Percentiles rank a stretch among this genome's conserved stretches.
phyloP scores from a whole-genome alignment of 306 rosid genomes.

The Lagenaria siceraria region DNA sequence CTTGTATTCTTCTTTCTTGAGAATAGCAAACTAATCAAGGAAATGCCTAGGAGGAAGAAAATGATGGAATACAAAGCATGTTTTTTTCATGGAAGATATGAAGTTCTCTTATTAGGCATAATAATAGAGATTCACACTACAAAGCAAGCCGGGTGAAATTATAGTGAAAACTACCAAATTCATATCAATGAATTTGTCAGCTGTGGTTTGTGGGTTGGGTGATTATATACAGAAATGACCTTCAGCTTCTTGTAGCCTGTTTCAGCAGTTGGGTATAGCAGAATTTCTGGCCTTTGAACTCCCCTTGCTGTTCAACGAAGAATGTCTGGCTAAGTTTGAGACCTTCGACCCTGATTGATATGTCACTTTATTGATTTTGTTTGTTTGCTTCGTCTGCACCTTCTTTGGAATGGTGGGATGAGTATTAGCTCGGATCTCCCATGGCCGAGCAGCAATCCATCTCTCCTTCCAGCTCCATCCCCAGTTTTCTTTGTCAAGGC shows the following conservation, averaged over 20 bases:
- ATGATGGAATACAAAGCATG: background rate
- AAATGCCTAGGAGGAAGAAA: background rate
- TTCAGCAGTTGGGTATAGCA: slow-evolving; percentile 12
- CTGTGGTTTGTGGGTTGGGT: background rate
- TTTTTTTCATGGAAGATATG: background rate
- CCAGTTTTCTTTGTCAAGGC: slow-evolving; percentile 57
- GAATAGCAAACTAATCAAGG: background rate
- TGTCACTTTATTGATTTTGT: slow-evolving; percentile 16
- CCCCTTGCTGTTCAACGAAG: slow-evolving; percentile 32
- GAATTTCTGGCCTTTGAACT: slow-evolving; percentile 36
- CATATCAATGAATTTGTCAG: background rate
- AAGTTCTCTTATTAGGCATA: background rate
- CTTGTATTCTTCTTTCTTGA: background rate
- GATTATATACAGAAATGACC: background rate
- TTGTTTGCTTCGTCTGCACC: slow-evolving; percentile 21
- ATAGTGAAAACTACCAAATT: background rate
- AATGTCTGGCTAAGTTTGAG: slow-evolving; percentile 13
- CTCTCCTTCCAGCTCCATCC: slow-evolving; percentile 91
- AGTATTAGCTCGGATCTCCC: slow-evolving; percentile 46
- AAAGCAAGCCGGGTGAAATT: background rate
- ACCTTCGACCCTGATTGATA: slow-evolving; percentile 18
- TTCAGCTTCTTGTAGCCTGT: slow-evolving; percentile 6
- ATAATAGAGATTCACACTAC: background rate
- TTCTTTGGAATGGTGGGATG: slow-evolving; percentile 34
- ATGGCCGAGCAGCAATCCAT: slow-evolving; percentile 84